phyloP scores from a whole-genome alignment of 139 green algal genomes.

The Spirogloea muscicola region DNA sequence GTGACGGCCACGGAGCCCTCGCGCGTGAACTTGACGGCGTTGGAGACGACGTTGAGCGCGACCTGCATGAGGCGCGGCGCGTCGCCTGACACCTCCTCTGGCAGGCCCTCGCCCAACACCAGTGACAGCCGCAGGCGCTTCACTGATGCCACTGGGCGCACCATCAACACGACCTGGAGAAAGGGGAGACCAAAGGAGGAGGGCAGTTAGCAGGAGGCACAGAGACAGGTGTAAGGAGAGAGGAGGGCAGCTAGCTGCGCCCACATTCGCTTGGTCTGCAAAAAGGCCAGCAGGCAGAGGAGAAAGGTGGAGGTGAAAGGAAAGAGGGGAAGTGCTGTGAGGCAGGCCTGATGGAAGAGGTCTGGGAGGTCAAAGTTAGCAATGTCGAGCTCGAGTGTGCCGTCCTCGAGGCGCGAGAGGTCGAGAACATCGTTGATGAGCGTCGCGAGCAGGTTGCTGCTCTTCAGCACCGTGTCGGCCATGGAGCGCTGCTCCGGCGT shows the following conservation, averaged over 20 bases:
- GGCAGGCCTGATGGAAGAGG: constrained; percentile 14
- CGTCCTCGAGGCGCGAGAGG: constrained; percentile 38
- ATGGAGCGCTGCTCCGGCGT: constrained; percentile 18
- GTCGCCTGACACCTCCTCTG: constrained; percentile 9
- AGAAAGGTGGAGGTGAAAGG: too few relatives aligned
- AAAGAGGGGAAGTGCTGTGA: too few relatives aligned
- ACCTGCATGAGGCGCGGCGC: constrained; percentile 14
- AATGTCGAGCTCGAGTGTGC: constrained; percentile 15
- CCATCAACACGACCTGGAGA: constrained; percentile 14
- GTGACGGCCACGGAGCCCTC: constrained; percentile 31
- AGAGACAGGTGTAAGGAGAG: too few relatives aligned
- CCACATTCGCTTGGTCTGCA: too few relatives aligned
- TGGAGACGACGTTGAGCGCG: constrained; percentile 8
- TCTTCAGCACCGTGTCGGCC: constrained; percentile 29
- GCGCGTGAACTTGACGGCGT: constrained; percentile 4
- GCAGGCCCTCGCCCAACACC: constrained; percentile 5
- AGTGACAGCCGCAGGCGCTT: background rate
- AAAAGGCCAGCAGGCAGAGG: too few relatives aligned
- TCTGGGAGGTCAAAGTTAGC: constrained; percentile 8
- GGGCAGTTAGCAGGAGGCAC: too few relatives aligned
- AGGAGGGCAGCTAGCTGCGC: too few relatives aligned
- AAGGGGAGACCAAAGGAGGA: too few relatives aligned
- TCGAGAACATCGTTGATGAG: constrained; percentile 49
- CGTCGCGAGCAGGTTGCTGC: constrained; percentile 14
- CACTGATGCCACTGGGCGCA: background rate